Evolutionary conservation across 306 rosid genomes (phyloP).

Genomic region (Cicer judaicum): DNA sequence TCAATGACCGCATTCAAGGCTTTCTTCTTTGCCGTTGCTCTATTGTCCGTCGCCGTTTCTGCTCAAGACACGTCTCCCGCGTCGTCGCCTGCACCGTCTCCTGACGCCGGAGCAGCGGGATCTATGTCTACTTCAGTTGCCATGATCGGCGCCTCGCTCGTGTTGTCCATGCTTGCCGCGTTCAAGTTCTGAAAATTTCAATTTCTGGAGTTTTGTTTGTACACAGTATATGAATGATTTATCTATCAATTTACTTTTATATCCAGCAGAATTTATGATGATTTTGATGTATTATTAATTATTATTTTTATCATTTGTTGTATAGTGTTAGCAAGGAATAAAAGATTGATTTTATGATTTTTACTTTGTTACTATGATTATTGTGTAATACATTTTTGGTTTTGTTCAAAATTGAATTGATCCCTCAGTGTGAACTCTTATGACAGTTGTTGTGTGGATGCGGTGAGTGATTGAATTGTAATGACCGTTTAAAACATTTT

Average conservation of each 20-base stretch:
- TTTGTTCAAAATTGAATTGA: no score
- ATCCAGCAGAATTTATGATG: neutral
- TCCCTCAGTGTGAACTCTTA: no score
- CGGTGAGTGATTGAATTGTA: no score
- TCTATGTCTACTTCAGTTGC: constrained; percentile 45
- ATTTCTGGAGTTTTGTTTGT: neutral
- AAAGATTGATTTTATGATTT: neutral
- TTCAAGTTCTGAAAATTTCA: constrained; percentile 34
- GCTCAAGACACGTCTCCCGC: constrained; percentile 46
- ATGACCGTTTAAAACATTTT: no score
- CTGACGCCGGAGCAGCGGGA: constrained; percentile 45
- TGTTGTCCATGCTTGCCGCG: constrained; percentile 43
- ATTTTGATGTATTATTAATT: neutral
- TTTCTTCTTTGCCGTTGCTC: constrained; percentile 37
- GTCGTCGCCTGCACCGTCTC: constrained; percentile 46
- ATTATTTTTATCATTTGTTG: constrained; percentile 37
- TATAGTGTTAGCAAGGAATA: constrained; percentile 37
- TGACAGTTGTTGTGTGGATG: no score
- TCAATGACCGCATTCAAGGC: constrained; percentile 31
- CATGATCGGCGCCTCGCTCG: constrained; percentile 47
- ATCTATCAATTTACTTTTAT: neutral
- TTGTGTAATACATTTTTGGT: neutral
- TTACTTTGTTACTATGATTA: neutral
- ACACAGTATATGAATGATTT: neutral
- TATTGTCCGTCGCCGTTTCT: constrained; percentile 43